phyloP scores from a whole-genome alignment of 1,284 basidiomycete genomes.

The Laetiporus sulphureus region DNA sequence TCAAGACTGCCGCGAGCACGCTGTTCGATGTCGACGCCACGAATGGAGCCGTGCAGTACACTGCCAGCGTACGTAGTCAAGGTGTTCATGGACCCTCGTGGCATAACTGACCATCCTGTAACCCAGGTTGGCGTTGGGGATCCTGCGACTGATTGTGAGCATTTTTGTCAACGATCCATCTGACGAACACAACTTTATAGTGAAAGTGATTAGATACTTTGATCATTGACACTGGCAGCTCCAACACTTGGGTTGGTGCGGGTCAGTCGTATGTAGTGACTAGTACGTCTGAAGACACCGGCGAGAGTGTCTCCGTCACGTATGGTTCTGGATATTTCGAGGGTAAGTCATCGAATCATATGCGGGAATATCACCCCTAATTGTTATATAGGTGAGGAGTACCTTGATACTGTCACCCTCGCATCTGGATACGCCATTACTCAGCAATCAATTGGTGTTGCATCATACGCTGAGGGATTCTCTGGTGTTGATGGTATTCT shows the following conservation, averaged over 20 bases:
- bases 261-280: conserved; percentile 35
- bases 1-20: conserved; percentile 2
- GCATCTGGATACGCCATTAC: conserved; percentile 12
- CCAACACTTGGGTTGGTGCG: conserved; percentile 64
- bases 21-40: conserved; percentile 15
- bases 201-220: conserved; percentile 19
- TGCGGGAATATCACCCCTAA: neutral
- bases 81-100: neutral
- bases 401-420: conserved; percentile 17
- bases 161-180: too few relatives aligned
- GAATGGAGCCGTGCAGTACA: conserved; percentile 21
- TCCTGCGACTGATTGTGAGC: conserved; percentile 19
- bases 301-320: neutral
- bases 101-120: too few relatives aligned
- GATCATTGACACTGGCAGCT: conserved; percentile 29
- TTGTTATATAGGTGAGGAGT: conserved; percentile 13
- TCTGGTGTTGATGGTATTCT: conserved; percentile 44
- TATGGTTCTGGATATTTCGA: conserved; percentile 19
- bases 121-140: conserved; percentile 19
- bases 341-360: conserved; percentile 5
- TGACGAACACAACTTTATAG: too few relatives aligned
- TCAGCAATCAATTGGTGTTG: conserved; percentile 48
- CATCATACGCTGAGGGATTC: conserved; percentile 30
- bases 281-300: conserved; percentile 31
- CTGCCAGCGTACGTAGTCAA: conserved; percentile 12